These are phyloP conservation scores for Cubamyces lactineus DNA, from an alignment of 768 basidiomycete genomes.

Conservation along the genomic window DNA sequence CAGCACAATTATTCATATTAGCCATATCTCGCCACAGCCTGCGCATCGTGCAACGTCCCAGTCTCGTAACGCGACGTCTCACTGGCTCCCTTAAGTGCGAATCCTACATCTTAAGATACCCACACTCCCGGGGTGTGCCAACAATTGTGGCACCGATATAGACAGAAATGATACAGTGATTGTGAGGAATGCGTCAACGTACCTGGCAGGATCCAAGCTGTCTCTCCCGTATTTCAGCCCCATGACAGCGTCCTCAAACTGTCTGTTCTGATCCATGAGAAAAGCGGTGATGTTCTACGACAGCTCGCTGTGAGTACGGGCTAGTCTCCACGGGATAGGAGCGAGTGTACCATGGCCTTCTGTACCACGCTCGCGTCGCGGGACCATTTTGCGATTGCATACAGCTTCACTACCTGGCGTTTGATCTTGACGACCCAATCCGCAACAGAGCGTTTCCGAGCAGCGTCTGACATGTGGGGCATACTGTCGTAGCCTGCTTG, in stretches of 20 bases:
- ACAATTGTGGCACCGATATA: neutral
- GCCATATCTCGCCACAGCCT: too few species aligned
- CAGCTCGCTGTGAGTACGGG: neutral
- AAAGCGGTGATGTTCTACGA: slow-evolving; percentile 84
- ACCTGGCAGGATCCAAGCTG: slow-evolving; percentile 80
- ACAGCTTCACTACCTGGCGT: slow-evolving; percentile 87
- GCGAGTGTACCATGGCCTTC: slow-evolving; percentile 72
- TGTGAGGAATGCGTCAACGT: slow-evolving; percentile 22
- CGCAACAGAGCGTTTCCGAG: slow-evolving; percentile 78
- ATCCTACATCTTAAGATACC: too few species aligned
- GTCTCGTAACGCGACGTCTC: too few species aligned
- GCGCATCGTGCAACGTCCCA: too few species aligned
- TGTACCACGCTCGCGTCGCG: slow-evolving; percentile 83
- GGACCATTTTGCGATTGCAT: slow-evolving; percentile 87
- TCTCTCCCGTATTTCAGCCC: slow-evolving; percentile 69
- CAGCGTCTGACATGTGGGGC: slow-evolving; percentile 81
- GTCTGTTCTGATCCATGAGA: slow-evolving; percentile 81
- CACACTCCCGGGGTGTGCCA: too few species aligned
- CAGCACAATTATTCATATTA: too few species aligned
- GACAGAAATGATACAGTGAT: neutral
- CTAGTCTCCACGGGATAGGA: too few species aligned
- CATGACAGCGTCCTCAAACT: slow-evolving; percentile 72
- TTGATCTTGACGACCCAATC: slow-evolving; percentile 92
- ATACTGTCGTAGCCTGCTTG: slow-evolving; percentile 38
- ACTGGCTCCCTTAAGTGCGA: too few species aligned